Conservation (phyloP, 75 land plant genomes). For the Cupressus sempervirens region DNA sequence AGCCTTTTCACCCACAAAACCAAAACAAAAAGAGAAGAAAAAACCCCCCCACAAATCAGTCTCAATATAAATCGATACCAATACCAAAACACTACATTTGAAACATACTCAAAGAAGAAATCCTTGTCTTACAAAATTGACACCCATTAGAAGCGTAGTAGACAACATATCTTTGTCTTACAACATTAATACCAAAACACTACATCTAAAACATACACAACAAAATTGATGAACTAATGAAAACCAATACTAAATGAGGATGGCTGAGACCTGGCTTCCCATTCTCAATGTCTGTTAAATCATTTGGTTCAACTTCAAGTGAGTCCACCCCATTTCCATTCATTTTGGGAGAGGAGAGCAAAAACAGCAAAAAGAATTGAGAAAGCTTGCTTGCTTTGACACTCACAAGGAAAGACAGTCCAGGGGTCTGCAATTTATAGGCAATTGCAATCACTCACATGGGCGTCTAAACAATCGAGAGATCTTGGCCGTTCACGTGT, state of each 20-base stretch:
- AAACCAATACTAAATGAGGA: too few relatives aligned
- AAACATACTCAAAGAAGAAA: not conserved
- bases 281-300: conserved; percentile 3
- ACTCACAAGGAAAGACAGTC: not conserved
- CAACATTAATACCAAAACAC: not conserved
- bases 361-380: not conserved
- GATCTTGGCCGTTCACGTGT: not conserved
- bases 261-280: conserved; percentile 12
- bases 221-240: too few relatives aligned
- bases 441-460: not conserved
- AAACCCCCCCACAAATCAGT: not conserved
- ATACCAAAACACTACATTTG: too few relatives aligned
- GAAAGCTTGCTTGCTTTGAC: not conserved
- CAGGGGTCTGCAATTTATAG: not conserved
- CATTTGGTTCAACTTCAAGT: not conserved
- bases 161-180: too few relatives aligned
- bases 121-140: too few relatives aligned
- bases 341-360: not conserved
- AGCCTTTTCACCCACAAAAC: not conserved
- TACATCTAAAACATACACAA: too few relatives aligned
- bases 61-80: too few relatives aligned
- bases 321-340: not conserved
- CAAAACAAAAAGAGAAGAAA: not conserved
- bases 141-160: too few relatives aligned
- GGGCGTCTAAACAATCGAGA: not conserved